phyloP scores from a whole-genome alignment of 441 rosid species.

The Gossypium davidsonii region DNA sequence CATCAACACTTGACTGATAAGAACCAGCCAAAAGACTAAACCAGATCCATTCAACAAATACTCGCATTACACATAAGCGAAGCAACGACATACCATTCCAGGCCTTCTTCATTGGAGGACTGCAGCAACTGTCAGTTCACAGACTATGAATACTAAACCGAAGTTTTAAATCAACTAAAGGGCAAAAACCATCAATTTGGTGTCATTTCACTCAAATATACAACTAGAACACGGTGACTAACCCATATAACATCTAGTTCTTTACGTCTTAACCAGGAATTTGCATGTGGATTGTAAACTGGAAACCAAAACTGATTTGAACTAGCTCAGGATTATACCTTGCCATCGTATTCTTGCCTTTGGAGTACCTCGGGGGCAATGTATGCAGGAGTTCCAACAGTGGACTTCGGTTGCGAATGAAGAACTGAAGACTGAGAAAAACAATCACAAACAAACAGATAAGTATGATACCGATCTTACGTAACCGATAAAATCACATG shows the following conservation, averaged over 20 bases:
- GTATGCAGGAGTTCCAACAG: constrained; percentile 76
- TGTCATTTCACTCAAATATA: background rate
- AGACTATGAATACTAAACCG: background rate
- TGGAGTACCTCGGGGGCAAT: constrained; percentile 63
- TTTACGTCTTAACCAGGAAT: background rate
- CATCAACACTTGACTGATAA: background rate
- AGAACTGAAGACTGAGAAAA: constrained; percentile 50
- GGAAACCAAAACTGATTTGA: background rate
- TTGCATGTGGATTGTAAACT: background rate
- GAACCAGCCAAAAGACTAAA: background rate
- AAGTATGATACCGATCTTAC: background rate
- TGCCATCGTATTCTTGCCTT: constrained; percentile 63
- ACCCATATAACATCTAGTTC: background rate
- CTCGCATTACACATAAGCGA: background rate
- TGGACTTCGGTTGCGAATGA: constrained; percentile 65
- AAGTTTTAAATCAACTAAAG: background rate
- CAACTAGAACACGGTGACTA: background rate
- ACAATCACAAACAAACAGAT: background rate
- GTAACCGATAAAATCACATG: background rate
- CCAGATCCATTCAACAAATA: background rate
- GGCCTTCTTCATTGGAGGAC: background rate
- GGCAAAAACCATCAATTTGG: background rate
- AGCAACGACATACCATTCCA: background rate
- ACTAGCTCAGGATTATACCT: constrained; percentile 33
- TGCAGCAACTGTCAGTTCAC: background rate